These are phyloP conservation scores for Ceratobasidium sp. DNA, from an alignment of 1,284 basidiomycete species.

Conservation along the genomic window DNA sequence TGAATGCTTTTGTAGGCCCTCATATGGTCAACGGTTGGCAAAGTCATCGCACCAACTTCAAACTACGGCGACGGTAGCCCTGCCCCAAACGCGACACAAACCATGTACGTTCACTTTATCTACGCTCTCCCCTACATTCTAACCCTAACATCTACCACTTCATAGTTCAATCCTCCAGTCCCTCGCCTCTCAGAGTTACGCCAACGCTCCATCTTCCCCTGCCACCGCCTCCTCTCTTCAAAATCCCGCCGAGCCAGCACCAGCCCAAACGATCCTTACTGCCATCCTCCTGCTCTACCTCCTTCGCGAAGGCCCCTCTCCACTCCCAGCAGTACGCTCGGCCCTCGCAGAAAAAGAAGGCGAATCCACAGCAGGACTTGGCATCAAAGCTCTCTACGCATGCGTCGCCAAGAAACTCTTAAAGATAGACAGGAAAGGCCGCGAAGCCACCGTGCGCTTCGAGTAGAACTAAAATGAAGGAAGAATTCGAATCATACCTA, in stretches of 20 bases:
- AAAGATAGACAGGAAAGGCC: constrained; percentile 43
- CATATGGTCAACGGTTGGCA: constrained; percentile 43
- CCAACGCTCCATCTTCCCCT: constrained; percentile 33
- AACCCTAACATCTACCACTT: background rate
- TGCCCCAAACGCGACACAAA: constrained; percentile 36
- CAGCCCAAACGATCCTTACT: constrained; percentile 32
- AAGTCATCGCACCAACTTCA: constrained; percentile 40
- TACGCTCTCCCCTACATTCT: background rate
- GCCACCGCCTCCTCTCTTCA: constrained; percentile 10
- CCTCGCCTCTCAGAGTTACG: constrained; percentile 25
- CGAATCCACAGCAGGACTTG: constrained; percentile 35
- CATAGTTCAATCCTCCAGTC: constrained; percentile 43
- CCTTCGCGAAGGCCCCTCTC: constrained; percentile 34
- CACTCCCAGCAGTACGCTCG: constrained; percentile 38
- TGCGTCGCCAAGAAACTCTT: constrained; percentile 45
- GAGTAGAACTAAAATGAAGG: constrained; percentile 20
- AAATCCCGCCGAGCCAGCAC: constrained; percentile 12
- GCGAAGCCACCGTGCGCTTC: constrained; percentile 42
- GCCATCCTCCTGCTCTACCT: constrained; percentile 40
- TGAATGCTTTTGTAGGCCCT: constrained; percentile 17
- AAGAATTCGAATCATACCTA: background rate
- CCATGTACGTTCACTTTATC: constrained; percentile 28
- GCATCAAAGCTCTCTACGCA: constrained; percentile 41
- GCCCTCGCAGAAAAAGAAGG: constrained; percentile 32
- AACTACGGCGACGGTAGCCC: constrained; percentile 25